phyloP scores from a whole-genome alignment of 441 rosid genomes.

The Gossypium trilobum region DNA sequence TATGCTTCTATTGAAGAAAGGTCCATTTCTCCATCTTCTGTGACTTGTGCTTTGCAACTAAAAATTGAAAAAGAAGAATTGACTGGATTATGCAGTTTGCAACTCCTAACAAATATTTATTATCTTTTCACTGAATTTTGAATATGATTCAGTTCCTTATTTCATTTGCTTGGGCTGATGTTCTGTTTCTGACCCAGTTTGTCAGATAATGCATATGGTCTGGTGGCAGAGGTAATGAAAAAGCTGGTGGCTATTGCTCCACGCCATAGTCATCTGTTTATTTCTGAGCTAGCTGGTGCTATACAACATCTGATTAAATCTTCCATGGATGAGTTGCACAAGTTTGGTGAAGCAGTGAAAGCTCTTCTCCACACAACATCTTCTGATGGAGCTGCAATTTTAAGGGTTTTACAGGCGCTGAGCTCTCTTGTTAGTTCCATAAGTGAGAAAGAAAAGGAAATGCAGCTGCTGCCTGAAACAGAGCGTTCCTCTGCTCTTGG shows the following conservation, averaged over 20 bases:
- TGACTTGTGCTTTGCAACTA: not conserved
- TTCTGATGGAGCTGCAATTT: constrained; percentile 84
- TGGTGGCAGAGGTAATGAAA: constrained; percentile 85
- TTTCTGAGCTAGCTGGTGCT: constrained; percentile 69
- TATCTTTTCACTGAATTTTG: constrained; percentile 18
- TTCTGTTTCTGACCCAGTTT: constrained; percentile 39
- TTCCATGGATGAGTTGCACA: constrained; percentile 68
- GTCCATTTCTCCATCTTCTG: not conserved
- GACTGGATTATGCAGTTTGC: constrained; percentile 20
- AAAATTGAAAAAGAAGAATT: not conserved
- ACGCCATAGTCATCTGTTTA: constrained; percentile 69
- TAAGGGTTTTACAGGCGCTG: constrained; percentile 83
- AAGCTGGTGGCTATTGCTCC: constrained; percentile 79
- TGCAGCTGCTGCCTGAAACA: constrained; percentile 40
- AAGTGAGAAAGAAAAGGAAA: constrained; percentile 51
- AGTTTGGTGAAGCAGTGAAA: constrained; percentile 79
- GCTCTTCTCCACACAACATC: constrained; percentile 68
- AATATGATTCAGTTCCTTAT: not conserved
- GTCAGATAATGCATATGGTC: constrained; percentile 87
- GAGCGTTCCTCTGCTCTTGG: constrained; percentile 54
- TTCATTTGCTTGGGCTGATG: constrained; percentile 15
- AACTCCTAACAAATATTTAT: constrained; percentile 14
- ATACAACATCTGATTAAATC: constrained; percentile 62
- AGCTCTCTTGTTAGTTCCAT: constrained; percentile 65
- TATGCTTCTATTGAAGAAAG: not conserved